Evolutionary conservation across 2,329 filamentous ascomycete species (phyloP).

Genomic region (Colletotrichum limetticola): DNA sequence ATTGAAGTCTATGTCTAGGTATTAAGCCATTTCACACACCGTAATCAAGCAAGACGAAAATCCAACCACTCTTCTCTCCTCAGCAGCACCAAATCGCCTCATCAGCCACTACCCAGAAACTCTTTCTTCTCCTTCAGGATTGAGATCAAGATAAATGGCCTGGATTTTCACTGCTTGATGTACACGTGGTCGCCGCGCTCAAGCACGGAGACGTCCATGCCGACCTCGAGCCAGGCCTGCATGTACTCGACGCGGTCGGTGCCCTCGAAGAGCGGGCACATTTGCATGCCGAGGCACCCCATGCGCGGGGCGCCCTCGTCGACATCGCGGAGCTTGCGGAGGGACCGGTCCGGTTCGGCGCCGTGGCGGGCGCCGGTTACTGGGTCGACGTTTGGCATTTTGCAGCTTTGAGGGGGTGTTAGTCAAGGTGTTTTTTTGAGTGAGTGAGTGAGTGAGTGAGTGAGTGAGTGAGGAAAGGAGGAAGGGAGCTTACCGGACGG

Average conservation of each 20-base stretch:
- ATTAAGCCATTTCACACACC: not conserved
- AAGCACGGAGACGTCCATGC: constrained; percentile 64
- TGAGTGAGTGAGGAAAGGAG: not conserved
- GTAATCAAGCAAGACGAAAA: not conserved
- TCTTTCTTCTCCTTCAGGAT: not conserved
- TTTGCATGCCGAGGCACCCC: constrained; percentile 74
- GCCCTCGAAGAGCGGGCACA: constrained; percentile 65
- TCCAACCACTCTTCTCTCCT: not conserved
- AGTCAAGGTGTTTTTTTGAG: too few species aligned
- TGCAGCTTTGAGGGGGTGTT: constrained; percentile 59
- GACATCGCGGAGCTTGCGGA: constrained; percentile 68
- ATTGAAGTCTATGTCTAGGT: not conserved
- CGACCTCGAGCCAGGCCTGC: constrained; percentile 62
- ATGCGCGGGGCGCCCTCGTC: constrained; percentile 67
- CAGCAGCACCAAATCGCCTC: not conserved
- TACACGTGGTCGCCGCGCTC: constrained; percentile 58
- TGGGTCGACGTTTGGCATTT: constrained; percentile 76
- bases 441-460: too few species aligned
- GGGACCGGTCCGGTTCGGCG: constrained; percentile 66
- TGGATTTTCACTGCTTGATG: constrained; percentile 43
- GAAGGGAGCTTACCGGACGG: constrained; percentile 61
- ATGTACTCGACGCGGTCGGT: constrained; percentile 37
- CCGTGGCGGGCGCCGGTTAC: constrained; percentile 65
- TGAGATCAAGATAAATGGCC: not conserved
- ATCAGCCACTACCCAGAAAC: not conserved